phyloP scores from a whole-genome alignment of 768 basidiomycete species.

The Cystobasidium onofrii region DNA sequence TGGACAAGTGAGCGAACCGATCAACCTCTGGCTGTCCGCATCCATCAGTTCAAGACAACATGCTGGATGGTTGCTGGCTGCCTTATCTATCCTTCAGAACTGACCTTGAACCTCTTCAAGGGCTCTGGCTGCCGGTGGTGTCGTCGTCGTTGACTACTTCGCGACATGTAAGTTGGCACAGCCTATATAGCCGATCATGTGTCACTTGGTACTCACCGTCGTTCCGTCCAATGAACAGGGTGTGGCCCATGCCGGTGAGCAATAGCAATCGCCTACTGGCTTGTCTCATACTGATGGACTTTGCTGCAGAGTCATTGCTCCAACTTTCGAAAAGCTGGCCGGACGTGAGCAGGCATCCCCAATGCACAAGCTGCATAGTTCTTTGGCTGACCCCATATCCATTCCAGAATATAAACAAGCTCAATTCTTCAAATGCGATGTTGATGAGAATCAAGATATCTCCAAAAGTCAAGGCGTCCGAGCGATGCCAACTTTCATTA shows the following conservation, averaged over 20 bases:
- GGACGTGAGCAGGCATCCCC: constrained; percentile 44
- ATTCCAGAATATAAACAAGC: constrained; percentile 54
- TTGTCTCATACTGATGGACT: neutral
- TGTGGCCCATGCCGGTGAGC: constrained; percentile 17
- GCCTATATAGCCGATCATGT: neutral
- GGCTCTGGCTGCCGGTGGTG: neutral
- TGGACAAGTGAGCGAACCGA: neutral
- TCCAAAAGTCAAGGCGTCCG: constrained; percentile 57
- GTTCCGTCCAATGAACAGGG: neutral
- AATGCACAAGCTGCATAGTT: neutral
- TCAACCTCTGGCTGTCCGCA: neutral
- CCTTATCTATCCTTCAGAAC: no score
- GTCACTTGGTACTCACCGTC: no score
- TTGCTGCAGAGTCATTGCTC: constrained; percentile 83
- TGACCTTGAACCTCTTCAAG: neutral
- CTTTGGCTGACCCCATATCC: neutral
- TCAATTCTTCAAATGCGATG: constrained; percentile 64
- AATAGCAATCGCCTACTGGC: neutral
- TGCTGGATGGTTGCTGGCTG: no score
- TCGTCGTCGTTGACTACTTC: constrained; percentile 31
- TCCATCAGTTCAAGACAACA: no score
- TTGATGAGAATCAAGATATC: constrained; percentile 65
- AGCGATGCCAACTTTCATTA: constrained; percentile 53
- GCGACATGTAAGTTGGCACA: neutral
- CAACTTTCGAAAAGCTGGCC: constrained; percentile 61